Evolutionary conservation across 2,329 filamentous ascomycete species (phyloP).

Genomic region (Apiospora sp.): DNA sequence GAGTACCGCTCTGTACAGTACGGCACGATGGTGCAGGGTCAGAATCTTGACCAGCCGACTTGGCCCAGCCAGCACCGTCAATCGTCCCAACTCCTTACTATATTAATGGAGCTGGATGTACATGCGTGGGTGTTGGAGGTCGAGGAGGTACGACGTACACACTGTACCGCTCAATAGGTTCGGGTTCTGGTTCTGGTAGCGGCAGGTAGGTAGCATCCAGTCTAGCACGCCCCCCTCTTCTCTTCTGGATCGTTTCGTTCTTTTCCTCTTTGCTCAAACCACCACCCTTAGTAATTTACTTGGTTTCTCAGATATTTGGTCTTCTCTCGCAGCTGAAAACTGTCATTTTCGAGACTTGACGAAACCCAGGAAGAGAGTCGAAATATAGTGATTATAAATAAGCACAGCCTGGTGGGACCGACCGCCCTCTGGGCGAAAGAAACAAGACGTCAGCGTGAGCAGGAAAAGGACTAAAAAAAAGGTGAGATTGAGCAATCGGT

Average conservation of each 20-base stretch:
- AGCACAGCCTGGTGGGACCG: background rate
- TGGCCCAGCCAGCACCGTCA: background rate
- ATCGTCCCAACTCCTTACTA: slow-evolving; percentile 4
- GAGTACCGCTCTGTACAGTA: background rate
- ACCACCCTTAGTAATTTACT: slow-evolving; percentile 7
- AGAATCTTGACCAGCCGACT: background rate
- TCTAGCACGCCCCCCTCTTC: slow-evolving; percentile 13
- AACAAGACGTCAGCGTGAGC: background rate
- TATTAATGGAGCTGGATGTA: background rate
- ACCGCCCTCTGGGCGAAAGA: background rate
- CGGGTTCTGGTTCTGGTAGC: background rate
- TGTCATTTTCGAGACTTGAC: slow-evolving; percentile 5
- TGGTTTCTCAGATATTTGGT: slow-evolving; percentile 3
- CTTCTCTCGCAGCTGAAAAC: background rate
- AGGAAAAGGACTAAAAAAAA: background rate
- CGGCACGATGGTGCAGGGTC: background rate
- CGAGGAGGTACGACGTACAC: background rate
- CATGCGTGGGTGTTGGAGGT: background rate
- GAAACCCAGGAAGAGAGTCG: background rate
- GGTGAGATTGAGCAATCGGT: background rate
- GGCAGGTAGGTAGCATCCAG: background rate
- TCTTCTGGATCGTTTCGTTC: slow-evolving; percentile 16
- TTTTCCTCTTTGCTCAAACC: slow-evolving; percentile 8
- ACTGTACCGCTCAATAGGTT: background rate
- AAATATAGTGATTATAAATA: background rate